Percentiles rank a stretch among this genome's conserved stretches.
Conservation (phyloP, 2,329 filamentous ascomycete genomes). For the Talaromyces sp. region DNA sequence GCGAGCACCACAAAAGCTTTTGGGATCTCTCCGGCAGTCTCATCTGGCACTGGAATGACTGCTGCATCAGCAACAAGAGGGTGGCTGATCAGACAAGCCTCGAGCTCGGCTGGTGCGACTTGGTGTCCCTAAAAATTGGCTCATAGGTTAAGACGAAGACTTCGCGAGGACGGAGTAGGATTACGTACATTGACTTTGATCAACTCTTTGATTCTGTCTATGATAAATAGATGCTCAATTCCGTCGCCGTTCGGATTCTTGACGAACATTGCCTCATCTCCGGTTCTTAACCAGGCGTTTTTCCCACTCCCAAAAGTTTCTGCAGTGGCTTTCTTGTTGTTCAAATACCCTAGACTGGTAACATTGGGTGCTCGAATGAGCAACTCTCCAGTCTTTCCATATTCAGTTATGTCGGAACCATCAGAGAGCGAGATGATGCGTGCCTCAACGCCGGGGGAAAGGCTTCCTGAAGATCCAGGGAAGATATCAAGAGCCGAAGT, state of each 20-base stretch:
- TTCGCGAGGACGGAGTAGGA: background rate
- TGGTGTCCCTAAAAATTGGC: slow-evolving; percentile 43
- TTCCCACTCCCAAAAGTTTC: slow-evolving; percentile 45
- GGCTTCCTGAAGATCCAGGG: background rate
- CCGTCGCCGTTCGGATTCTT: slow-evolving; percentile 22
- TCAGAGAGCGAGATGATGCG: slow-evolving; percentile 37
- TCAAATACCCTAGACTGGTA: slow-evolving; percentile 52
- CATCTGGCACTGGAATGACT: slow-evolving; percentile 48
- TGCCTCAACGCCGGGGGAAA: slow-evolving; percentile 50
- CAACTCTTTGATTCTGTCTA: slow-evolving; percentile 53
- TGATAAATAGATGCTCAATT: slow-evolving; percentile 52
- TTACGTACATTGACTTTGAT: slow-evolving; percentile 51
- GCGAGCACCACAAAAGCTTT: slow-evolving; percentile 48
- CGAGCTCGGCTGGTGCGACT: slow-evolving; percentile 53
- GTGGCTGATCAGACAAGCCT: slow-evolving; percentile 50
- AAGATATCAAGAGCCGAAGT: background rate
- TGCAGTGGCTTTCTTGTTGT: slow-evolving; percentile 51
- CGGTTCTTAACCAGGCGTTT: slow-evolving; percentile 57
- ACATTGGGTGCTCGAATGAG: slow-evolving; percentile 56
- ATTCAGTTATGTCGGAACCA: slow-evolving; percentile 54
- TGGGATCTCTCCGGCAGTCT: slow-evolving; percentile 41
- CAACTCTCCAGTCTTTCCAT: slow-evolving; percentile 51
- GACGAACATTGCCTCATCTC: slow-evolving; percentile 48
- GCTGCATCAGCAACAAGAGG: slow-evolving; percentile 51
- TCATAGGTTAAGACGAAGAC: background rate